Evolutionary conservation across 192 early-diverging fungal genomes (phyloP), one percentile per base, ranked within the genome.

Genomic region (Geranomyces michiganensis): DNA sequence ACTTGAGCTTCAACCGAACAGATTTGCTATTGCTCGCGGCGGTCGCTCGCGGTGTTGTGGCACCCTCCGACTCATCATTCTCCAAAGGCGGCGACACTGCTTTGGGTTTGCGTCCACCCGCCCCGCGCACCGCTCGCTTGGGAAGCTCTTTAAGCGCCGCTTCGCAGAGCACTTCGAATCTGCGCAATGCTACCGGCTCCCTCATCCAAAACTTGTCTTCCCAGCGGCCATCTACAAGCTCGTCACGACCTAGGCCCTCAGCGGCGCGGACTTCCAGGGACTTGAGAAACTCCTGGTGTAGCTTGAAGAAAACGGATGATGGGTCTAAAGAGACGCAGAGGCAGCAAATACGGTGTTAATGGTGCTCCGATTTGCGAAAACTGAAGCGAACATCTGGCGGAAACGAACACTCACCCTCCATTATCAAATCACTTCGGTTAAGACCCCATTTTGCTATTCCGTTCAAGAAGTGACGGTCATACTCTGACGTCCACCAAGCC

Each of bases 401-500:
- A n/a, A n/a, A n/a, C n/a, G n/a, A n/a, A n/a, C n/a, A 44, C 65
- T 46, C 56, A 83, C 81, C 91, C 46, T 83, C 82, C 1, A 90
- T 77, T 59, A 92, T 84, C 21, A 91, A 62, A 71, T 94, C 92
- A 47, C 76, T 79, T 29, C 90, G 82, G 45, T 82, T 84, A 32
- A 88, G 74, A 22, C 92, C 92, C 75, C 88, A 90, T 64, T 86
- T 86, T 36, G 86, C 85, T 56, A 94, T 81, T 15, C 87, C 92
- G 60, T 81, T 77, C 59, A 94, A 71, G 59, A 92, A 88, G 26
- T 81, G 83, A 29, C 75, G 74, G 62, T 94, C 92, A 61, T 91
- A 86, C 14, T 83, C 78, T 17, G 85, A 80, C 43, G 87, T 79
- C 92, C 92, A 93, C 92, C 92, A 93, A 43, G 85, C 90, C 7